A percentile compares a stretch with the other conserved stretches of the same genome.
Evolutionary conservation across 2,329 filamentous ascomycete species (phyloP).

Genomic region (Neoarthrinium moseri): DNA sequence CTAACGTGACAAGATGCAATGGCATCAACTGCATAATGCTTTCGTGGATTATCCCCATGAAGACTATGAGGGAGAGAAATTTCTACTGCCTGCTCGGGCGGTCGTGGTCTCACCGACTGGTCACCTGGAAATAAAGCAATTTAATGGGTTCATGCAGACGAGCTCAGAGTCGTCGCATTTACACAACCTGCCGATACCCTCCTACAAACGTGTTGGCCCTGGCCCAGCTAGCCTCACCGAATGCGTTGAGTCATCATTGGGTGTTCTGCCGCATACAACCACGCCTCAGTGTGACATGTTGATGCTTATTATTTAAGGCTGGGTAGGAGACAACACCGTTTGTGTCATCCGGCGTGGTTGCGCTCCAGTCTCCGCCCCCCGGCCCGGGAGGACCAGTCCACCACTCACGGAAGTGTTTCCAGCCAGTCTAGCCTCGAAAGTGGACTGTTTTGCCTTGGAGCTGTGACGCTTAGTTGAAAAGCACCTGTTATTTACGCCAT

Average conservation of each 20-base stretch:
- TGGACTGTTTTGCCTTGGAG: not conserved
- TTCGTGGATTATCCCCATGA: not conserved
- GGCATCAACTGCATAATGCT: not conserved
- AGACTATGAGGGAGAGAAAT: not conserved
- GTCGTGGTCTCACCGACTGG: not conserved
- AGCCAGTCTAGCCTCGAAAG: constrained; percentile 4
- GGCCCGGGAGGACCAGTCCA: not conserved
- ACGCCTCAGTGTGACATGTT: not conserved
- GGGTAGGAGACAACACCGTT: not conserved
- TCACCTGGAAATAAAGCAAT: constrained; percentile 2
- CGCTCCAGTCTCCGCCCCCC: not conserved
- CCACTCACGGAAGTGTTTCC: constrained; percentile 1
- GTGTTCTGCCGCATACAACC: too few relatives aligned
- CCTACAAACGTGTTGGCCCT: not conserved
- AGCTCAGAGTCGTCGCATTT: not conserved
- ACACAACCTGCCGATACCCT: not conserved
- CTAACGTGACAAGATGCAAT: not conserved
- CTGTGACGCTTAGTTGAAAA: not conserved
- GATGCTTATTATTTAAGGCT: not conserved
- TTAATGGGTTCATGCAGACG: constrained; percentile 5
- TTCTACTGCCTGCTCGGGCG: not conserved
- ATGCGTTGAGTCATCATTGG: too few relatives aligned
- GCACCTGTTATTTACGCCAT: too few relatives aligned
- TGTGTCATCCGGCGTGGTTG: constrained; percentile 5
- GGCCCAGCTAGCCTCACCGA: not conserved